Conservation (phyloP, 768 basidiomycete species). For the Multifurca ochricompacta region DNA sequence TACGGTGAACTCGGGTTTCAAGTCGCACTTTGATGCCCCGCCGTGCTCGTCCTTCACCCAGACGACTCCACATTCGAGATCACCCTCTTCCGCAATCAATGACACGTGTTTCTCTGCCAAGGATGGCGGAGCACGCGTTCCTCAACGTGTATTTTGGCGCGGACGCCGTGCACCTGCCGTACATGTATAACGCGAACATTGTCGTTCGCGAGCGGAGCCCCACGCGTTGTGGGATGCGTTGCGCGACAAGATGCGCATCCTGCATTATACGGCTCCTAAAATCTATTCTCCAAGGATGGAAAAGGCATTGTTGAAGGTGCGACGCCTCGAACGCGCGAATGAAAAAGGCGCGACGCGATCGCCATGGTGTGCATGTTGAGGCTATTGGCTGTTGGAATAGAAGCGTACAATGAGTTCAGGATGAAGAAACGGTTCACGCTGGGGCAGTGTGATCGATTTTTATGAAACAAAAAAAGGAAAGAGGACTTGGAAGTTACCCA, state of each 20-base stretch:
- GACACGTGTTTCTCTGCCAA: conserved; percentile 32
- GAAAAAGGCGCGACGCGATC: conserved; percentile 14
- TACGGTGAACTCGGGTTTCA: conserved; percentile 30
- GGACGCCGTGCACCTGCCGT: conserved; percentile 29
- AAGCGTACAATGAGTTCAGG: conserved; percentile 22
- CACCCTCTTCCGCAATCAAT: conserved; percentile 32
- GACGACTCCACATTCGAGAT: conserved; percentile 25
- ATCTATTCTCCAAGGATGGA: conserved; percentile 24
- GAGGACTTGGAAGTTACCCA: no score
- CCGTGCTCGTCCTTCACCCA: conserved; percentile 30
- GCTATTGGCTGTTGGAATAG: conserved; percentile 26
- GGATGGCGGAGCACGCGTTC: conserved; percentile 39
- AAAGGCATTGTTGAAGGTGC: conserved; percentile 21
- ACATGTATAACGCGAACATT: conserved; percentile 33
- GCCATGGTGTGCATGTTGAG: conserved; percentile 17
- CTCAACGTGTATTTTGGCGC: conserved; percentile 32
- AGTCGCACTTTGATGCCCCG: conserved; percentile 33
- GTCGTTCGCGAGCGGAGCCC: conserved; percentile 29
- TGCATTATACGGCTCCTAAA: conserved; percentile 31
- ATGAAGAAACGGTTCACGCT: conserved; percentile 6
- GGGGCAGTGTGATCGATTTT: not conserved
- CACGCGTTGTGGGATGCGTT: conserved; percentile 28
- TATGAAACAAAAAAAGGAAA: not conserved
- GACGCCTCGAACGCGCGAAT: conserved; percentile 20
- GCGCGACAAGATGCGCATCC: conserved; percentile 26